Evolutionary conservation across 202 grass and related monocot species (phyloP).

Genomic region (Panicum virgatum): DNA sequence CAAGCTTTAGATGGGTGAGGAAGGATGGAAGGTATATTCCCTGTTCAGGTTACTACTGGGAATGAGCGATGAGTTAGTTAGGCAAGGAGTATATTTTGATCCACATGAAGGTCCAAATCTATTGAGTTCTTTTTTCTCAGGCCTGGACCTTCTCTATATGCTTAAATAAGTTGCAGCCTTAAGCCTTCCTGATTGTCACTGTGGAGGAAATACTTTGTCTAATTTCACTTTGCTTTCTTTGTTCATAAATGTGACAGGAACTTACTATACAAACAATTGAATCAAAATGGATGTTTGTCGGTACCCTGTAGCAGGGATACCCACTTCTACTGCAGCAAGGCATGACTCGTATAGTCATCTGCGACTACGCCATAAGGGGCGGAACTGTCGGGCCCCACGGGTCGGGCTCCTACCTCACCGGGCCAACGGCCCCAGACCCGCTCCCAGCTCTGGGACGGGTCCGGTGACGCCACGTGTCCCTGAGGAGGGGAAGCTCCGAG

Average conservation of each 20-base stretch:
- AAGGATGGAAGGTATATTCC: conserved; percentile 28
- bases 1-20: neutral
- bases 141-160: neutral
- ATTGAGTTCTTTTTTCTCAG: neutral
- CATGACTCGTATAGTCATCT: too few species aligned
- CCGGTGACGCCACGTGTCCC: too few species aligned
- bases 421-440: too few species aligned
- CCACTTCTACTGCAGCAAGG: too few species aligned
- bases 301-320: too few species aligned
- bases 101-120: neutral
- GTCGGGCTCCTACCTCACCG: too few species aligned
- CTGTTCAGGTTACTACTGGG: neutral
- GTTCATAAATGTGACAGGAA: neutral
- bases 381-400: too few species aligned
- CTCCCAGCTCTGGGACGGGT: too few species aligned
- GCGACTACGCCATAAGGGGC: too few species aligned
- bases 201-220: neutral
- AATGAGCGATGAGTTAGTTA: neutral
- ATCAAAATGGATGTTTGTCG: conserved; percentile 21
- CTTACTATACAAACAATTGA: neutral
- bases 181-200: conserved; percentile 6
- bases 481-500: too few species aligned
- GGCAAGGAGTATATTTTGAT: conserved; percentile 18
- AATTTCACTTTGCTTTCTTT: conserved; percentile 20
- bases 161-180: neutral